Evolutionary conservation across 352 stramenopile genomes (phyloP), one percentile per base, ranked within the genome.

Genomic region (Globisporangium middletonii): DNA sequence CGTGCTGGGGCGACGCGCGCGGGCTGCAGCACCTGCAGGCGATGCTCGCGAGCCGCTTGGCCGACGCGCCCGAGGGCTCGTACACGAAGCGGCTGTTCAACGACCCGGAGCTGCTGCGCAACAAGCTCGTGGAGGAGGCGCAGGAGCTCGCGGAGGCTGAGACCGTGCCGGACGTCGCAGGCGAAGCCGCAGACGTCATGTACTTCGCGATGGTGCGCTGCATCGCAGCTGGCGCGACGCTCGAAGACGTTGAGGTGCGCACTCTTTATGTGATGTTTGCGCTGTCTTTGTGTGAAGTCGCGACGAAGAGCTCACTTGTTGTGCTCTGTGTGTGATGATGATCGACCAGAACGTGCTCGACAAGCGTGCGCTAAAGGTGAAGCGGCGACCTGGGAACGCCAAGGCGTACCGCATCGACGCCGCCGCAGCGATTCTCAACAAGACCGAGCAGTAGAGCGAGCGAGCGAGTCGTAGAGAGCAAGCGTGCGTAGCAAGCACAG

Each of bases 71-170:
- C 0, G 77, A 82, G n/a, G 95, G 94, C 46, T 98, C 92, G 19
- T 99, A 99, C 64, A 99, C 95, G 2, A 98, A 98, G 78, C 77
- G 94, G 9, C 71, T 99, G 23, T 98, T 99, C 75, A 79, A 97
- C 45, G 94, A 98, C 68, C 69, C 76, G 0, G 71, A 81, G 56
- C 67, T 99, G 61, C 73, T 99, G 53, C 85, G 93, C 23, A 94
- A 98, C 68, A 99, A 99, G 74, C 77, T 99, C 26, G 93, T 99
- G 11, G 96, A 99, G 65, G 95, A 99, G 75, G 92, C 92, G 23
- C 94, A 98, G 65, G 92, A 98, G 62, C 81, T 98, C 18, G 79
- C 87, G 3, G 92, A 98, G 64, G 90, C 92, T 6, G 73, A 94
- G 62, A 88, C 67, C 4, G 69, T 79, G 35, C 55, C 88, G 18